A percentile compares a stretch with the other conserved stretches of the same genome.
Conservation (phyloP, 2,329 filamentous ascomycete species). For the Verticillium longisporum region DNA sequence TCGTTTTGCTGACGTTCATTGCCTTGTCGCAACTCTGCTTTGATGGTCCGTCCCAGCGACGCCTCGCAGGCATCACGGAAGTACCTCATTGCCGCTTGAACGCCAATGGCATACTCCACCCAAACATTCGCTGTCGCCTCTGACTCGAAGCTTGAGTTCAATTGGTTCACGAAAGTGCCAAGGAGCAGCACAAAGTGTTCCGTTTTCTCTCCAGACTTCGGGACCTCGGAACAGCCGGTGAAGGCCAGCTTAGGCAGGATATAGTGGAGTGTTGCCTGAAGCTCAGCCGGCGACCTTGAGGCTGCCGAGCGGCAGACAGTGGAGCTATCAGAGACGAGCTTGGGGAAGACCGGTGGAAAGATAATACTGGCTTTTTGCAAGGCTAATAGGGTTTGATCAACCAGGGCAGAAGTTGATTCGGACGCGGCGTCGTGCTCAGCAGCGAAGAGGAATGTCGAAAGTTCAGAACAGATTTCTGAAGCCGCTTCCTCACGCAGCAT, state of each 20-base stretch:
- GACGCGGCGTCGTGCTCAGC: conserved; percentile 1
- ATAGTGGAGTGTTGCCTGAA: conserved; percentile 18
- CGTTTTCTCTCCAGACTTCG: conserved; percentile 20
- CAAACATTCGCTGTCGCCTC: conserved; percentile 25
- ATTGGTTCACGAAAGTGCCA: conserved; percentile 24
- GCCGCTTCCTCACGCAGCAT: conserved; percentile 25
- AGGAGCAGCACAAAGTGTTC: conserved; percentile 33
- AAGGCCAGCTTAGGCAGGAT: conserved; percentile 39
- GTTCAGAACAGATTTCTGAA: conserved; percentile 27
- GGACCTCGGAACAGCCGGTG: conserved; percentile 39
- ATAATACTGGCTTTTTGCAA: conserved; percentile 29
- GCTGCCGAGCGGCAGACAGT: background rate
- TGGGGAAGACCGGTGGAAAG: conserved; percentile 26
- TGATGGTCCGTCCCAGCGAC: background rate
- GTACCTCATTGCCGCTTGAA: conserved; percentile 21
- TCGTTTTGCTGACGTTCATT: background rate
- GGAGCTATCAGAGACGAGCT: conserved; percentile 19
- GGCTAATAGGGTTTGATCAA: conserved; percentile 33
- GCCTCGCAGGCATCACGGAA: conserved; percentile 12
- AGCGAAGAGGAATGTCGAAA: conserved; percentile 18
- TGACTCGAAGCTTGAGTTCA: conserved; percentile 27
- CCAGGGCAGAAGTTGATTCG: conserved; percentile 16
- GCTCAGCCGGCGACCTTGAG: conserved; percentile 4
- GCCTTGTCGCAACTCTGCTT: background rate
- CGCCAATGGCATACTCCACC: conserved; percentile 28